Evolutionary conservation across 2,329 filamentous ascomycete genomes (phyloP).

Genomic region (Ophiostoma ulmi): DNA sequence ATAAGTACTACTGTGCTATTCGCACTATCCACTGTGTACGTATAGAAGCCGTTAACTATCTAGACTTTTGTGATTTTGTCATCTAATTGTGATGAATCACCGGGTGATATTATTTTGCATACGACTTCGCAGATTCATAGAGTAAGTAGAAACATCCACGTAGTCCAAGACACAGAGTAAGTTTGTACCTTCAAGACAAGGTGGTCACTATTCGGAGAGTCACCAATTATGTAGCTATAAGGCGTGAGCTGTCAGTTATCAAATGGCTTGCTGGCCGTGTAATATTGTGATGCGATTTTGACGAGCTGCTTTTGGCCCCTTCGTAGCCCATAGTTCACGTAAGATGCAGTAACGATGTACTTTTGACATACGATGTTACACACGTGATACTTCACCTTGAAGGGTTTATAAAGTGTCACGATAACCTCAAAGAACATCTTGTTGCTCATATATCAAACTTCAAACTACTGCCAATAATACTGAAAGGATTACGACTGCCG

Average conservation of each 20-base stretch:
- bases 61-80: neutral
- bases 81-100: neutral
- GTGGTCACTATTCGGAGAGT: conserved; percentile 7
- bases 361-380: conserved; percentile 1
- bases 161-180: neutral
- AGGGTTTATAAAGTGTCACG: neutral
- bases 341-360: neutral
- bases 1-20: neutral
- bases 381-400: neutral
- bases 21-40: neutral
- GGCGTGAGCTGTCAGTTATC: neutral
- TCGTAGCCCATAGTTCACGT: neutral
- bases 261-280: neutral
- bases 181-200: neutral
- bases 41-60: neutral
- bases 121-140: neutral
- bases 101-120: neutral
- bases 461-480: neutral
- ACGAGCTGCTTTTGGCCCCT: neutral
- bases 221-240: neutral
- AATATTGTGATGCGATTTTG: neutral
- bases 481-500: neutral
- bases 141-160: neutral
- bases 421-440: neutral
- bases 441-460: neutral